These are phyloP conservation scores for Astrothelium macrocarpum DNA, from an alignment of 495 filamentous ascomycete genomes.

Conservation along the genomic window DNA sequence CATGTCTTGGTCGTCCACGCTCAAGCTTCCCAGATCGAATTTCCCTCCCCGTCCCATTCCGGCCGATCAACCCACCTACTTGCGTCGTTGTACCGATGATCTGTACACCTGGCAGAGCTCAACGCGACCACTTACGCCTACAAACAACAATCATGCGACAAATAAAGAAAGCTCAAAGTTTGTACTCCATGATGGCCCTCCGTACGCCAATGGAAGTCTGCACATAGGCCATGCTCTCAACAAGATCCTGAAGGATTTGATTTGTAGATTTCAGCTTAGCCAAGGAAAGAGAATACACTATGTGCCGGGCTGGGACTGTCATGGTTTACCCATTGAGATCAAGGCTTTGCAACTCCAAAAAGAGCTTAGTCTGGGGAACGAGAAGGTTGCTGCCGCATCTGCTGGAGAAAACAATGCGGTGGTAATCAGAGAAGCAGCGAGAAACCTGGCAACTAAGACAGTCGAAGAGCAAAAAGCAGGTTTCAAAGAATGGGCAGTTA, in stretches of 20 bases:
- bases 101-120: constrained; percentile 79
- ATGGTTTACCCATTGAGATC: constrained; percentile 93
- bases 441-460: constrained; percentile 61
- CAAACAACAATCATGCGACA: constrained; percentile 6
- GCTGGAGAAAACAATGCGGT: constrained; percentile 26
- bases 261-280: constrained; percentile 68
- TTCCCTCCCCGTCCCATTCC: constrained; percentile 41
- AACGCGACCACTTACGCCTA: constrained; percentile 39
- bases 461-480: constrained; percentile 71
- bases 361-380: constrained; percentile 15
- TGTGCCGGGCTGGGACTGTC: constrained; percentile 95
- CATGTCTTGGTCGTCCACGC: constrained; percentile 26
- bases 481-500: constrained; percentile 77
- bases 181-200: constrained; percentile 88
- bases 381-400: constrained; percentile 15
- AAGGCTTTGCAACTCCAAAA: constrained; percentile 69
- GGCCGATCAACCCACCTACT: constrained; percentile 47
- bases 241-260: constrained; percentile 93
- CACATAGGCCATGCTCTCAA: constrained; percentile 98
- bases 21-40: constrained; percentile 34
- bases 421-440: constrained; percentile 59
- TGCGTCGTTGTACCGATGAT: constrained; percentile 71
- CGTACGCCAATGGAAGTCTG: constrained; percentile 90
- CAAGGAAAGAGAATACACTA: constrained; percentile 73
- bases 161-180: constrained; percentile 42